Evolutionary conservation across 371 early-diverging fungal genomes (phyloP).

Genomic region (Neoconidiobolus thromboides): DNA sequence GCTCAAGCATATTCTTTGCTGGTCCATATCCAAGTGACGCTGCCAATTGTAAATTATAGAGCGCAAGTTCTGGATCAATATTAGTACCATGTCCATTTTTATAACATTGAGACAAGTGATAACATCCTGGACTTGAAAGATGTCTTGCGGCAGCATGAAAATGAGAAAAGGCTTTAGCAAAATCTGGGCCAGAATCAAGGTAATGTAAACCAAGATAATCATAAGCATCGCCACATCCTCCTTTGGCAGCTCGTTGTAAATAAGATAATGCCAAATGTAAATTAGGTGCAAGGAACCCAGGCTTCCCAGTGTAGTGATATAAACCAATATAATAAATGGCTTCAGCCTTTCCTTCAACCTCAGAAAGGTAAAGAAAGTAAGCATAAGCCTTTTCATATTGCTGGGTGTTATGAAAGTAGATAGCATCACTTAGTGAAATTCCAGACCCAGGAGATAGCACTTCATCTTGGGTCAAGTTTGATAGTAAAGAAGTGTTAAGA

Average conservation of each 20-base stretch:
- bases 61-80: background rate
- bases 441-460: background rate
- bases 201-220: slow-evolving; percentile 1
- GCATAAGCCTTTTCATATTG: background rate
- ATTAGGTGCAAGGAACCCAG: background rate
- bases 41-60: background rate
- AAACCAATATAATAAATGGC: background rate
- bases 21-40: background rate
- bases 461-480: background rate
- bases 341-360: background rate
- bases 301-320: slow-evolving; percentile 1
- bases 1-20: background rate
- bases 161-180: background rate
- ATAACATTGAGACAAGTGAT: slow-evolving; percentile 3
- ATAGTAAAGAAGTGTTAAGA: too few relatives aligned
- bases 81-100: background rate
- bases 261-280: background rate
- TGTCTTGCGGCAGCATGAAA: slow-evolving; percentile 1
- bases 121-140: background rate
- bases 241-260: background rate
- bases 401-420: background rate
- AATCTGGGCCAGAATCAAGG: background rate
- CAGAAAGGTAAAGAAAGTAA: background rate
- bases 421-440: background rate
- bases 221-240: background rate